Evolutionary conservation across 2,329 filamentous ascomycete species (phyloP).

Genomic region (Apiospora arundinis): DNA sequence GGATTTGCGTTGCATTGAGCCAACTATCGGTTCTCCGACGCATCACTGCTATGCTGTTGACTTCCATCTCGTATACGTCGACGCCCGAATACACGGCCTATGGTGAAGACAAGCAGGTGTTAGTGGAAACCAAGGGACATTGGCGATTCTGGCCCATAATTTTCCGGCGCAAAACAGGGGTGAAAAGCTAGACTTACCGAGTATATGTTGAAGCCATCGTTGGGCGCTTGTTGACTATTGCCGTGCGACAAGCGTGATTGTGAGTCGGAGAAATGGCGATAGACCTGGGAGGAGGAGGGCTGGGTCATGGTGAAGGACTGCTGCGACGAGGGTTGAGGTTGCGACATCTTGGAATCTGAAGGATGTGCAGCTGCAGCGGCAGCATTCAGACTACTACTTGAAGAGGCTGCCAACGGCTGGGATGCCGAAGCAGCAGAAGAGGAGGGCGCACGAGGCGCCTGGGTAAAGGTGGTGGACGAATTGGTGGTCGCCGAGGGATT

Average conservation of each 20-base stretch:
- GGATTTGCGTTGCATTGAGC: conserved; percentile 97
- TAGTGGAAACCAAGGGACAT: conserved; percentile 26
- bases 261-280: conserved; percentile 49
- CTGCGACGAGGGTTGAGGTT: conserved; percentile 58
- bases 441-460: conserved; percentile 17
- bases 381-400: conserved; percentile 34
- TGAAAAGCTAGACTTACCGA: conserved; percentile 52
- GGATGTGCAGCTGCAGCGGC: conserved; percentile 30
- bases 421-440: conserved; percentile 27
- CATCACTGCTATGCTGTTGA: conserved; percentile 94
- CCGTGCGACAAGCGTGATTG: conserved; percentile 42
- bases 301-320: conserved; percentile 65
- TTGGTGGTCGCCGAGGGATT: conserved; percentile 17
- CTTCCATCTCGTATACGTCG: conserved; percentile 98
- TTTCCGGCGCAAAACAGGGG: conserved; percentile 14
- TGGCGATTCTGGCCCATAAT: not conserved
- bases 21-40: conserved; percentile 92
- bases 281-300: conserved; percentile 52
- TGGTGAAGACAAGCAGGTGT: conserved; percentile 21
- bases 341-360: conserved; percentile 50
- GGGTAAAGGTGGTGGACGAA: conserved; percentile 17
- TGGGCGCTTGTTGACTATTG: conserved; percentile 27
- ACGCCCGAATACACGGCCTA: conserved; percentile 93
- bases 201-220: conserved; percentile 63
- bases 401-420: conserved; percentile 27